Evolutionary conservation across 768 basidiomycete genomes (phyloP).

Genomic region (Boletus sensibilis): DNA sequence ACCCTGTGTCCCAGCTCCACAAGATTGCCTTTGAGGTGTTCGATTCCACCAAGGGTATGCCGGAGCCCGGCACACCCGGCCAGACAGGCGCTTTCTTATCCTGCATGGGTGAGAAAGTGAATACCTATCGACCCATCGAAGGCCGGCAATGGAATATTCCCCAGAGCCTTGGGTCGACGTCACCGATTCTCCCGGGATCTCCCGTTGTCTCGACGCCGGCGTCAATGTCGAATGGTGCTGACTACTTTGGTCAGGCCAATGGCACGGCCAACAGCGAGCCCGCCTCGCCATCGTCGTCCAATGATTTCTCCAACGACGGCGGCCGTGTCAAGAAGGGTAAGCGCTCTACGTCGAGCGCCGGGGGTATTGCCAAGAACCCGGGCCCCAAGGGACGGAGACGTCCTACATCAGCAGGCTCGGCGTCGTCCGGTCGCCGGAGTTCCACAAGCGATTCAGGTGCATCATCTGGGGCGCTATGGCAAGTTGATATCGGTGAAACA

Average conservation of each 20-base stretch:
- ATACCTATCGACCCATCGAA: conserved; percentile 83
- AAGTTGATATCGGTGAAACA: conserved; percentile 89
- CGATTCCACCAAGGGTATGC: conserved; percentile 64
- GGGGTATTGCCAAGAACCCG: conserved; percentile 36
- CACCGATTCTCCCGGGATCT: conserved; percentile 65
- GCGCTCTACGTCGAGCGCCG: conserved; percentile 72
- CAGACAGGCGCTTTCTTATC: conserved; percentile 80
- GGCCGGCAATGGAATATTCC: conserved; percentile 74
- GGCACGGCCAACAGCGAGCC: conserved; percentile 62
- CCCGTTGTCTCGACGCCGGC: conserved; percentile 65
- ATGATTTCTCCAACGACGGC: conserved; percentile 78
- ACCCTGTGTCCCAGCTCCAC: conserved; percentile 93
- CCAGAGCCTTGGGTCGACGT: conserved; percentile 43
- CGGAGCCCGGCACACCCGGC: conserved; percentile 78
- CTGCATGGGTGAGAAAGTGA: conserved; percentile 92
- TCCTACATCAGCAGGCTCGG: conserved; percentile 74
- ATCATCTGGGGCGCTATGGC: conserved; percentile 80
- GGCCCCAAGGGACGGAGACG: conserved; percentile 57
- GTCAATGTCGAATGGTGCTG: conserved; percentile 49
- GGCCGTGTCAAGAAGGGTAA: conserved; percentile 80
- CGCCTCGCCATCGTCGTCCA: conserved; percentile 58
- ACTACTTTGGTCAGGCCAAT: conserved; percentile 57
- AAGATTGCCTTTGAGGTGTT: conserved; percentile 94
- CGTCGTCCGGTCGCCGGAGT: conserved; percentile 64
- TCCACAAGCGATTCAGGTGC: conserved; percentile 65